Evolutionary conservation across 2,329 filamentous ascomycete species (phyloP).

Genomic region (Epichloe amarillans): DNA sequence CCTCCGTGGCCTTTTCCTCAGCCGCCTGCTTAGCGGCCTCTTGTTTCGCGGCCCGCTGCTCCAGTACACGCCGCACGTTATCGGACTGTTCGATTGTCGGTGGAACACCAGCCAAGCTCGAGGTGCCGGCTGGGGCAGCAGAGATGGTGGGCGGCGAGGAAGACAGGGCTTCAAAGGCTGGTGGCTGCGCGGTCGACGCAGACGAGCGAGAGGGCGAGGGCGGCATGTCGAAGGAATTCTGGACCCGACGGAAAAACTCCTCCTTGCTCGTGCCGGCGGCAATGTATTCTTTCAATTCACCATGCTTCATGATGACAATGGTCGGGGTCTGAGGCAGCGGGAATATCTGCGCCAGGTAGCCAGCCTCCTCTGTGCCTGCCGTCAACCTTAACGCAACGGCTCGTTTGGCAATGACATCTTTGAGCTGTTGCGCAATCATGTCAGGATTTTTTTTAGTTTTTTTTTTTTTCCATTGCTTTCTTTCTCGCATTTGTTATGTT

Average conservation of each 20-base stretch:
- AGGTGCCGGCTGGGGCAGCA: slow-evolving; percentile 6
- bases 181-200: slow-evolving; percentile 7
- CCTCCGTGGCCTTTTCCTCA: slow-evolving; percentile 36
- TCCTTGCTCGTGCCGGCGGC: slow-evolving; percentile 48
- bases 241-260: slow-evolving; percentile 44
- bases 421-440: slow-evolving; percentile 29
- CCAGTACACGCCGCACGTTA: slow-evolving; percentile 26
- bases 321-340: slow-evolving; percentile 68
- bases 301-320: slow-evolving; percentile 67
- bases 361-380: slow-evolving; percentile 66
- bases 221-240: slow-evolving; percentile 18
- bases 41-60: slow-evolving; percentile 36
- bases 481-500: not conserved
- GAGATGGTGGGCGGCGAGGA: slow-evolving; percentile 2
- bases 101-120: slow-evolving; percentile 9
- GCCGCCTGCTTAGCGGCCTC: slow-evolving; percentile 28
- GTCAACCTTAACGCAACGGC: slow-evolving; percentile 58
- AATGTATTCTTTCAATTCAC: slow-evolving; percentile 65
- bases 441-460: slow-evolving; percentile 2
- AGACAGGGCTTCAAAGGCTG: not conserved
- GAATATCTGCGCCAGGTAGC: slow-evolving; percentile 70
- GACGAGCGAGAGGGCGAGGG: slow-evolving; percentile 8
- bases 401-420: slow-evolving; percentile 41
- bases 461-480: not conserved
- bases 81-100: slow-evolving; percentile 18